Evolutionary conservation across 768 basidiomycete species (phyloP).

Genomic region (Crassisporium funariophilum): DNA sequence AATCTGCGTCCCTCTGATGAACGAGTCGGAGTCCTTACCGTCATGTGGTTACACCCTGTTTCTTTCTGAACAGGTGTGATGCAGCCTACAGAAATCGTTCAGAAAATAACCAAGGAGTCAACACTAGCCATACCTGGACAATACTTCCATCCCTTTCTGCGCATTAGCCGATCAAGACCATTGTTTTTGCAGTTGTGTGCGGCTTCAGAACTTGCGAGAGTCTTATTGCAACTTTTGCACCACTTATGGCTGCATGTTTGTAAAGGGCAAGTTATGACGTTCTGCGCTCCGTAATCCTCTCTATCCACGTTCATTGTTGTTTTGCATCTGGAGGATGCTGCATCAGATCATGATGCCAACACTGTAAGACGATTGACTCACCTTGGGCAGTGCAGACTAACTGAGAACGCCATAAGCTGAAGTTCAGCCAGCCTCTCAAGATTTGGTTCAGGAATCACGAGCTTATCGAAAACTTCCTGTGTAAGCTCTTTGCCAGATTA

Average conservation of each 20-base stretch:
- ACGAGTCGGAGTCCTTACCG: conserved; percentile 34
- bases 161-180: conserved; percentile 25
- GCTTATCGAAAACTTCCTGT: conserved; percentile 14
- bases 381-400: conserved; percentile 46
- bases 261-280: conserved; percentile 24
- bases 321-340: conserved; percentile 18
- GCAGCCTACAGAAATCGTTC: conserved; percentile 35
- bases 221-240: conserved; percentile 26
- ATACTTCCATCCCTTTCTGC: conserved; percentile 28
- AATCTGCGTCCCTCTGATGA: neutral
- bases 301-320: conserved; percentile 25
- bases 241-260: conserved; percentile 22
- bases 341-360: neutral
- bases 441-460: conserved; percentile 41
- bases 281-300: conserved; percentile 19
- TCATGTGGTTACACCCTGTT: conserved; percentile 62
- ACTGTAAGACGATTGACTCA: conserved; percentile 10
- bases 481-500: conserved; percentile 13
- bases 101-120: neutral
- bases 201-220: conserved; percentile 10
- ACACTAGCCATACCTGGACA: conserved; percentile 49
- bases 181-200: conserved; percentile 27
- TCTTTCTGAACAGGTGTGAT: conserved; percentile 50
- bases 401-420: conserved; percentile 39
- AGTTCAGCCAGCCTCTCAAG: conserved; percentile 25